These are phyloP conservation scores for Hypoxylon rickii DNA, from an alignment of 495 filamentous ascomycete genomes.

Conservation along the genomic window DNA sequence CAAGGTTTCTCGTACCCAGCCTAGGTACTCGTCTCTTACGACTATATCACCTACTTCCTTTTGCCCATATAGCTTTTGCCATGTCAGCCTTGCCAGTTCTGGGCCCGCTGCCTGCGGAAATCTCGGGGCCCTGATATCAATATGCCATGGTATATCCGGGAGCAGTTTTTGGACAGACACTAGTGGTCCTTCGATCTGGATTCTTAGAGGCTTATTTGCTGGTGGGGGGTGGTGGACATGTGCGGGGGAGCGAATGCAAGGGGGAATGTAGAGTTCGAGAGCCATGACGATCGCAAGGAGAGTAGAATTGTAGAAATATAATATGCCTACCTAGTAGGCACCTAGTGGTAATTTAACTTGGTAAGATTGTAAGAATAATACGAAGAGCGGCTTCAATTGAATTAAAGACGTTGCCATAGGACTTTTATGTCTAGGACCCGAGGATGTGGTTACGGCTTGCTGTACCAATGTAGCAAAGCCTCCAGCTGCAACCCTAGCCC, in stretches of 20 bases:
- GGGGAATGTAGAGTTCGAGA: constrained; percentile 16
- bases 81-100: constrained; percentile 36
- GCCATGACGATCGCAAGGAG: too few species aligned
- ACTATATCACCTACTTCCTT: constrained; percentile 33
- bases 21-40: constrained; percentile 28
- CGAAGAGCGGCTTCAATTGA: too few species aligned
- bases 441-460: too few species aligned
- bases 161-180: constrained; percentile 36
- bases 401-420: too few species aligned
- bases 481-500: too few species aligned
- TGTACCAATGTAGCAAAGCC: too few species aligned
- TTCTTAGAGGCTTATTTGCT: constrained; percentile 32
- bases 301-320: too few species aligned
- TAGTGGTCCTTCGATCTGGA: constrained; percentile 41
- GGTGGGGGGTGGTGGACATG: constrained; percentile 32
- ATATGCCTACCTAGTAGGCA: too few species aligned
- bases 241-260: constrained; percentile 22
- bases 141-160: constrained; percentile 33
- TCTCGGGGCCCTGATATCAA: constrained; percentile 3
- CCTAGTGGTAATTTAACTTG: too few species aligned
- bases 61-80: constrained; percentile 32
- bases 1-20: constrained; percentile 24
- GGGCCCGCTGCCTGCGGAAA: constrained; percentile 38
- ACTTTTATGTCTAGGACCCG: too few species aligned
- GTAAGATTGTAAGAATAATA: too few species aligned